Evolutionary conservation across 1,284 basidiomycete genomes (phyloP), one percentile per base, ranked within the genome.

Genomic region (Mycena citricolor): DNA sequence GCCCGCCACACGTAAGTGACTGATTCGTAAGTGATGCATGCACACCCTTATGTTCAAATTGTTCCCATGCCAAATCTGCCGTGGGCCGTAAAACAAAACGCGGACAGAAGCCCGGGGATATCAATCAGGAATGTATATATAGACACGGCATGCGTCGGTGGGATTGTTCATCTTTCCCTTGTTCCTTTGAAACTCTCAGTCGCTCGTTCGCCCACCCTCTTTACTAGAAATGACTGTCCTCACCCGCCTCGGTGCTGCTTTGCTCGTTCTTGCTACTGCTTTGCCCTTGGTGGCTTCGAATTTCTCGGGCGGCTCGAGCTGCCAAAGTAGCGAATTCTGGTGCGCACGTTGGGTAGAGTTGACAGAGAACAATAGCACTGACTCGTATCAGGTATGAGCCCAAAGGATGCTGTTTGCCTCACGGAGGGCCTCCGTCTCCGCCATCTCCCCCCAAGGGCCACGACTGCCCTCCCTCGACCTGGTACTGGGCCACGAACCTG

Each of bases 401-500:
- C 8, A 74, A 74, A 57, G 54, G 54, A 13, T 74, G 70, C 58
- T 82, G 79, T 57, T 60, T 81, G 39, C 72, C 71, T 11, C 52
- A 67, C 37, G 79, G 78, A 35, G 78, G 79, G 26, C 59, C 62
- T 7, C 53, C 67, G 14, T 59, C 58, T 26, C 65, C 73, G 4
- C 72, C 74, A 11, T 20, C 59, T 13, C 75, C 77, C 25, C 76
- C 78, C 22, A 62, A 61, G 14, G 70, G 66, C 33, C 66, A 60
- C 22, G 54, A 63, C 26, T 77, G 76, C 57, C 73, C 73, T n/a
- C 63, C 67, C 20, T 60, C 55, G 26, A 65, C 58, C 29, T 67
- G 68, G 49, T 74, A 73, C 53, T 76, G 70, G 71, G 57, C 56
- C 36, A 46, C 59, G 19, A 76, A 76, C 72, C 72, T 32, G n/a